Evolutionary conservation across 1,284 basidiomycete genomes (phyloP).

Genomic region (Pisolithus thermaeus): DNA sequence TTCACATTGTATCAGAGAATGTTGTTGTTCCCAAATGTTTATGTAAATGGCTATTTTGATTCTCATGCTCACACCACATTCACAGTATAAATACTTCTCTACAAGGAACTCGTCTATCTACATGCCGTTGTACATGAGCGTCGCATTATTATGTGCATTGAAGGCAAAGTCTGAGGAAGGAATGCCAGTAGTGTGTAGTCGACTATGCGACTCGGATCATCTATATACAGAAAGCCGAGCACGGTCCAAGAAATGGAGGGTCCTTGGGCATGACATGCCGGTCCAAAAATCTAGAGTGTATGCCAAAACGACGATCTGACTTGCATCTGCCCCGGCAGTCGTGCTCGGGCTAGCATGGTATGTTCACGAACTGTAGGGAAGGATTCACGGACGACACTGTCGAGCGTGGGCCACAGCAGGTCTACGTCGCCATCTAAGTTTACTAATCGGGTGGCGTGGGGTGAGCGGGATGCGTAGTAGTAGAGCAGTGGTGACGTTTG

Average conservation of each 20-base stretch:
- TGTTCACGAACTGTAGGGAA: slow-evolving; percentile 14
- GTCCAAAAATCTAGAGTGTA: background rate
- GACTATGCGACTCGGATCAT: background rate
- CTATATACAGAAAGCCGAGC: background rate
- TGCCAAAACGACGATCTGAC: slow-evolving; percentile 10
- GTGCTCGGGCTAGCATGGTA: slow-evolving; percentile 9
- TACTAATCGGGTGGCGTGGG: slow-evolving; percentile 22
- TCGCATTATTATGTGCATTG: background rate
- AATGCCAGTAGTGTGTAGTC: background rate
- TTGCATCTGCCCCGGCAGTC: slow-evolving; percentile 14
- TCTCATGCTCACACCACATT: too few relatives aligned
- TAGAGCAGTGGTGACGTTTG: slow-evolving; percentile 81
- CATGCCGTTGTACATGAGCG: background rate
- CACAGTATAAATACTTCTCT: background rate
- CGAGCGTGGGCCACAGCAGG: slow-evolving; percentile 18
- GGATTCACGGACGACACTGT: slow-evolving; percentile 15
- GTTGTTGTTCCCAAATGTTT: too few relatives aligned
- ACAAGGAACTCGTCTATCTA: background rate
- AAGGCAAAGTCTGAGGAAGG: background rate
- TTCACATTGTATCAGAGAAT: too few relatives aligned
- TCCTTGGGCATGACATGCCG: background rate
- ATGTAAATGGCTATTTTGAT: too few relatives aligned
- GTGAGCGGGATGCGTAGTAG: slow-evolving; percentile 53
- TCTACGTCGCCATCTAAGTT: slow-evolving; percentile 23
- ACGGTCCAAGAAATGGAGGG: too few relatives aligned